Base-by-base conservation (phyloP, 2,329 filamentous ascomycete genomes). In the Cadophora sp. region DNA sequence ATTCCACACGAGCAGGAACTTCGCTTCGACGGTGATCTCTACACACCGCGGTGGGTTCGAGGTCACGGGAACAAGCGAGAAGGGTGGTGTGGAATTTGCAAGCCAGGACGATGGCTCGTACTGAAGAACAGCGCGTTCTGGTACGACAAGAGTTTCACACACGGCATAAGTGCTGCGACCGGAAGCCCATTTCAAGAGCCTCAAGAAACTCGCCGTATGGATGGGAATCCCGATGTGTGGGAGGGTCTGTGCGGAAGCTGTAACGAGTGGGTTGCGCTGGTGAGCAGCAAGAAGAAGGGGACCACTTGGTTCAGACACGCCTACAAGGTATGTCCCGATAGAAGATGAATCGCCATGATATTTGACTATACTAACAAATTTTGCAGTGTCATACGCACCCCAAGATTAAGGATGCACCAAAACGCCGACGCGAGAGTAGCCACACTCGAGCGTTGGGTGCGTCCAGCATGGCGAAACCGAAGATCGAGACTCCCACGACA, bases 81-180 rank as follows among this genome's bases (percentile, higher is more conserved):
- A 78, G 93, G 93, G 3, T 97, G 93, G 92, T 96, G 93, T 74
- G 92, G 92, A 24, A 91, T 95, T 73, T 96, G 93, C 82, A 94
- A 94, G 78, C 91, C 92, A 2, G 92, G 92, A 2, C 85, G 92
- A 59, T 96, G 93, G 93, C 85, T 95, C 63, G 92, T 94, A 18
- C 83, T 97, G 67, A 96, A 96, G 82, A 96, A 96, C 80, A 94
- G 91, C 64, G 93, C 93, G 7, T 97, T 93, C 78, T 96, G 93
- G 93, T 96, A 96, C 79, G 93, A 96, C 81, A 95, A 96, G 83
- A 92, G 90, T 66, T 96, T 96, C 78, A 93, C 91, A 1, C 93
- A 96, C 76, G 93, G 93, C 59, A 93, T 96, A 77, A 93, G 91
- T 76, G 92, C 91, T 33, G 90, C 91, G 4, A 95, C 92, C 0